Evolutionary conservation across 2,329 filamentous ascomycete genomes (phyloP).

Genomic region (Acarospora socialis): DNA sequence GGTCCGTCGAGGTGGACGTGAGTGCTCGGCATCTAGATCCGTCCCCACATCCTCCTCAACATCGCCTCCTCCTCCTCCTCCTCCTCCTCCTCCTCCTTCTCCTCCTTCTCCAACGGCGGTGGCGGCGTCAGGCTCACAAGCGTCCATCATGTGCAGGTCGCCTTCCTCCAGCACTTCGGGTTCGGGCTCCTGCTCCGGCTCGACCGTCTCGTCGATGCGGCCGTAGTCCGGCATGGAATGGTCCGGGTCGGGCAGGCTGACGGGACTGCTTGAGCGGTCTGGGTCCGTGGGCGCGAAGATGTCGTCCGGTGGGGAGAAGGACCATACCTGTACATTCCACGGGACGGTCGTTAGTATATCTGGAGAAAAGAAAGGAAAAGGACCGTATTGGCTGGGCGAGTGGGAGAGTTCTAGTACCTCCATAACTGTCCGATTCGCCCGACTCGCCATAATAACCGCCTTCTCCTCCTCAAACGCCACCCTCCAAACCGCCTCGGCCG

Average conservation of each 20-base stretch:
- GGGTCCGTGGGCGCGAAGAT: slow-evolving; percentile 20
- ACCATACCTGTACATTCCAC: slow-evolving; percentile 57
- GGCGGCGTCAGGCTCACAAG: too few relatives aligned
- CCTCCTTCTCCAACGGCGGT: background rate
- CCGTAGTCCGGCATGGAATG: background rate
- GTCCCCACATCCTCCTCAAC: slow-evolving; percentile 10
- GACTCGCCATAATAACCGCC: slow-evolving; percentile 84
- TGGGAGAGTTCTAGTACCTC: slow-evolving; percentile 46
- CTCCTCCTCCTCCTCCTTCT: background rate
- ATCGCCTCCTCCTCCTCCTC: slow-evolving; percentile 2
- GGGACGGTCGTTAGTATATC: background rate
- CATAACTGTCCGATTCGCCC: slow-evolving; percentile 82
- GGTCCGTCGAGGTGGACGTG: too few relatives aligned
- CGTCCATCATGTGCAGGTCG: background rate
- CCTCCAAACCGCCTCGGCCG: slow-evolving; percentile 91
- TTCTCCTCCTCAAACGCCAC: slow-evolving; percentile 98
- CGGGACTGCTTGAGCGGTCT: slow-evolving; percentile 26
- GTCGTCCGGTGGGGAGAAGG: slow-evolving; percentile 76
- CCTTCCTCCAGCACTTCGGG: too few relatives aligned
- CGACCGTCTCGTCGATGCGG: background rate
- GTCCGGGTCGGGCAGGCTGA: slow-evolving; percentile 27
- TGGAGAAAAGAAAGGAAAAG: slow-evolving; percentile 1
- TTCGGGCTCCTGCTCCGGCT: background rate
- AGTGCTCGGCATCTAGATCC: slow-evolving; percentile 5
- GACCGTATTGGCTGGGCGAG: slow-evolving; percentile 5